Base-by-base conservation (phyloP, 2,329 filamentous ascomycete species). In the Hypoxylon sp. region DNA sequence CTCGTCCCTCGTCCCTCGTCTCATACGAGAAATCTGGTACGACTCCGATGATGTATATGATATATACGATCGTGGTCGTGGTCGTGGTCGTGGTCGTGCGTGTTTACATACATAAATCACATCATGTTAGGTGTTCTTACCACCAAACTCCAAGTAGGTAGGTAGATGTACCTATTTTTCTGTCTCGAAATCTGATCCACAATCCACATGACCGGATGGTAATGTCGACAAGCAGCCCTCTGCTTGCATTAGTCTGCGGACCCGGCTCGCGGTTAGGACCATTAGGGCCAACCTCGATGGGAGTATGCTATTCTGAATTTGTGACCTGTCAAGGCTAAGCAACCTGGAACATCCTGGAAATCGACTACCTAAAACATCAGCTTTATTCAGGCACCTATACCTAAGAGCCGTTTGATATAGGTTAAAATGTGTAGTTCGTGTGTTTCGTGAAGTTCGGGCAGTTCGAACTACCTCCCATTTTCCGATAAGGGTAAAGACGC, bases 211-310 rank as follows among this genome's bases (percentile, higher is more conserved):
- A 68, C 43, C 63, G 56, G 28, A 53, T 50, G 58, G 24, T 52
- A 52, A 67, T 67, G 65, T 67, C 49, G 62, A 65, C 62, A 62
- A 62, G 55, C 65, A 62, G 55, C 56, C 51, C 59, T 30, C 55
- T 56, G 22, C 39, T 26, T 56, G 58, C 65, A 59, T 47, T 67
- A 67, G 62, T 32, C 52, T 48, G 24, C 52, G 58, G 62, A 30
- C 55, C 61, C 55, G 58, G 22, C 39, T 57, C 41, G 61, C 61
- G 59, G 64, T 56, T 64, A 64, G 39, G 59, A 20, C 43, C 43
- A 46, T 46, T 26, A 22, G 39, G 43, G 43, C 60, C 57, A 59
- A 51, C 32, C 47, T 53, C 26, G 44, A 44, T 34, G 56, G 37
- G 52, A 59, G 32, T 61, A 54, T 59, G 34, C 59, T 51, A 65